These are phyloP conservation scores for Penicillium sp. DNA, from an alignment of 2,329 filamentous ascomycete species.

Conservation along the genomic window DNA sequence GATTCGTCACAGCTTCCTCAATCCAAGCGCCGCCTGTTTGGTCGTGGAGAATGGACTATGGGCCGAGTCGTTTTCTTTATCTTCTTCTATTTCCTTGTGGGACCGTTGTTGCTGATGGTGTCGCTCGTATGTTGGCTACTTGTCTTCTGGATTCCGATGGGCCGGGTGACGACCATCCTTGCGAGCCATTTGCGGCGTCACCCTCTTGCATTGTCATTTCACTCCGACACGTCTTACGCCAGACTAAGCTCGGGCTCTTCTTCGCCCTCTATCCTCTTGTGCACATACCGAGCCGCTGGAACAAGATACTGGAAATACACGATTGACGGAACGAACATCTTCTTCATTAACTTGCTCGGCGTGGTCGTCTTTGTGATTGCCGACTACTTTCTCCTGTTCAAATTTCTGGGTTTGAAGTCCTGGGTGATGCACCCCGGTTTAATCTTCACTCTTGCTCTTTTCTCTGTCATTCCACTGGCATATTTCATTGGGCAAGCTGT, in stretches of 20 bases:
- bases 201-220: slow-evolving; percentile 89
- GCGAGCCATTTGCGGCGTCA: slow-evolving; percentile 92
- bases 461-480: slow-evolving; percentile 93
- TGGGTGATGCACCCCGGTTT: slow-evolving; percentile 82
- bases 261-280: slow-evolving; percentile 85
- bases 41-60: slow-evolving; percentile 92
- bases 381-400: slow-evolving; percentile 81
- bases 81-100: slow-evolving; percentile 93
- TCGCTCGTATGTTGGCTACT: slow-evolving; percentile 92
- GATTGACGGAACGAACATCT: slow-evolving; percentile 96
- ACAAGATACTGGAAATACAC: slow-evolving; percentile 99
- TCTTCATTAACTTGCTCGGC: slow-evolving; percentile 94
- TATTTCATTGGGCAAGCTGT: slow-evolving; percentile 99
- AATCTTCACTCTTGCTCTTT: slow-evolving; percentile 78
- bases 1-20: slow-evolving; percentile 46
- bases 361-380: slow-evolving; percentile 94
- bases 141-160: slow-evolving; percentile 99
- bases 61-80: slow-evolving; percentile 94
- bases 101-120: slow-evolving; percentile 81
- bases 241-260: slow-evolving; percentile 71
- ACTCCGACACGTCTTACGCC: slow-evolving; percentile 78
- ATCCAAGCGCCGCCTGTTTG: slow-evolving; percentile 85
- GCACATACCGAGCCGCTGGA: slow-evolving; percentile 94
- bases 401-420: slow-evolving; percentile 69
- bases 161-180: slow-evolving; percentile 86